Conservation (phyloP, 1,139 yeast species). For the Diutina ranongensis region DNA sequence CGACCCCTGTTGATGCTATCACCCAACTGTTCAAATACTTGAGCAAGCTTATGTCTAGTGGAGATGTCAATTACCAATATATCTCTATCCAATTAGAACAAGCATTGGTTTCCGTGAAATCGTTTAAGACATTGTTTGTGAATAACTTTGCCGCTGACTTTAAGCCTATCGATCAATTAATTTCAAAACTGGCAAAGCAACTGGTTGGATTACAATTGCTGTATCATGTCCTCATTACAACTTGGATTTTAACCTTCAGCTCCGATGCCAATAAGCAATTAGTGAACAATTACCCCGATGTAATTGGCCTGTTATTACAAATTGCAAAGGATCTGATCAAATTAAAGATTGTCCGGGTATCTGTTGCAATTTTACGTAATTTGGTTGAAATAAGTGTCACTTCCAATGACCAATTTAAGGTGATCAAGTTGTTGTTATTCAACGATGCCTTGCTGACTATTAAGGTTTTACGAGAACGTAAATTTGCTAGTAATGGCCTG, state of each 20-base stretch:
- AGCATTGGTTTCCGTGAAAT: conserved; percentile 46
- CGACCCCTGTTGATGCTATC: background rate
- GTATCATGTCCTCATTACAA: conserved; percentile 62
- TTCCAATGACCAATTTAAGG: conserved; percentile 26
- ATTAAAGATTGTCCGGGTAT: conserved; percentile 78
- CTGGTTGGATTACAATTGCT: conserved; percentile 70
- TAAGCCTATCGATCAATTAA: conserved; percentile 37
- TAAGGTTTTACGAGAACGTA: conserved; percentile 65
- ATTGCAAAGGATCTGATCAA: conserved; percentile 70
- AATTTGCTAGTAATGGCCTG: conserved; percentile 58
- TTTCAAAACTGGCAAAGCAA: conserved; percentile 26
- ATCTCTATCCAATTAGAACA: conserved; percentile 59
- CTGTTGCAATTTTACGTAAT: conserved; percentile 64
- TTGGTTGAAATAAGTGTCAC: conserved; percentile 28
- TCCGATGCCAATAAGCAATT: conserved; percentile 40
- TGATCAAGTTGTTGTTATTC: conserved; percentile 61
- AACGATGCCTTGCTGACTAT: conserved; percentile 67
- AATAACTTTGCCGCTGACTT: conserved; percentile 33
- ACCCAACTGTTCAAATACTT: conserved; percentile 7
- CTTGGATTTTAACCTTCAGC: conserved; percentile 82
- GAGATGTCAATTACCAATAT: conserved; percentile 43
- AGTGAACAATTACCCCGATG: conserved; percentile 47
- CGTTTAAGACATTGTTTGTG: conserved; percentile 52
- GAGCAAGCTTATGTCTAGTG: conserved; percentile 30
- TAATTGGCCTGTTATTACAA: conserved; percentile 38